These are phyloP conservation scores for Metschnikowia kunwiensis DNA, from an alignment of 805 yeast genomes.

Conservation along the genomic window DNA sequence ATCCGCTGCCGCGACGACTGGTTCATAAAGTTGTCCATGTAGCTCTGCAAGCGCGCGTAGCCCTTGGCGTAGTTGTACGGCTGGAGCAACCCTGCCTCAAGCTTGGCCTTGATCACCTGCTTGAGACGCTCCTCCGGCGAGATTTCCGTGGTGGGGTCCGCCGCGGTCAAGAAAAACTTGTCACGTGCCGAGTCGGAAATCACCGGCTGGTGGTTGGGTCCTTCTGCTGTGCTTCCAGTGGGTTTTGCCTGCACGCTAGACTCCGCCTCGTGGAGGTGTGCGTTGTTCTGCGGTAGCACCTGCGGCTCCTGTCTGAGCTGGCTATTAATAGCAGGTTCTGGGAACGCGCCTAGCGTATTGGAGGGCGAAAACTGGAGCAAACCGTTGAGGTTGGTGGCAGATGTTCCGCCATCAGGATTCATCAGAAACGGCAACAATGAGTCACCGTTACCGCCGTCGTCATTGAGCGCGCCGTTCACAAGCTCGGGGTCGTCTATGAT, in stretches of 20 bases:
- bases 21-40: conserved; percentile 92
- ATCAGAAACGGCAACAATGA: conserved; percentile 17
- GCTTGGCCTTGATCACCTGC: conserved; percentile 89
- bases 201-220: conserved; percentile 32
- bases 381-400: conserved; percentile 15
- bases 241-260: neutral
- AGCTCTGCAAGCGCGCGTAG: conserved; percentile 80
- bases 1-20: conserved; percentile 79
- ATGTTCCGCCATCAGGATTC: conserved; percentile 9
- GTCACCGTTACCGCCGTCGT: conserved; percentile 16
- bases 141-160: conserved; percentile 92
- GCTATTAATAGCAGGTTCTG: conserved; percentile 5
- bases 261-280: conserved; percentile 7
- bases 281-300: conserved; percentile 11
- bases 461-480: conserved; percentile 44
- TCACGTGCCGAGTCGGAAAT: conserved; percentile 81
- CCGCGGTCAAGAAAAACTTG: conserved; percentile 91
- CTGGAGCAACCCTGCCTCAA: conserved; percentile 87
- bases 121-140: conserved; percentile 91
- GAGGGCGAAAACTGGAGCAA: conserved; percentile 32
- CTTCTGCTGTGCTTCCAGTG: neutral
- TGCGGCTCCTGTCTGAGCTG: conserved; percentile 10
- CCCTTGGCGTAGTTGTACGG: conserved; percentile 95
- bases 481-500: conserved; percentile 86
- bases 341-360: conserved; percentile 8